These are phyloP conservation scores for Aeminium ludgeri DNA, from an alignment of 495 filamentous ascomycete species.

Conservation along the genomic window DNA sequence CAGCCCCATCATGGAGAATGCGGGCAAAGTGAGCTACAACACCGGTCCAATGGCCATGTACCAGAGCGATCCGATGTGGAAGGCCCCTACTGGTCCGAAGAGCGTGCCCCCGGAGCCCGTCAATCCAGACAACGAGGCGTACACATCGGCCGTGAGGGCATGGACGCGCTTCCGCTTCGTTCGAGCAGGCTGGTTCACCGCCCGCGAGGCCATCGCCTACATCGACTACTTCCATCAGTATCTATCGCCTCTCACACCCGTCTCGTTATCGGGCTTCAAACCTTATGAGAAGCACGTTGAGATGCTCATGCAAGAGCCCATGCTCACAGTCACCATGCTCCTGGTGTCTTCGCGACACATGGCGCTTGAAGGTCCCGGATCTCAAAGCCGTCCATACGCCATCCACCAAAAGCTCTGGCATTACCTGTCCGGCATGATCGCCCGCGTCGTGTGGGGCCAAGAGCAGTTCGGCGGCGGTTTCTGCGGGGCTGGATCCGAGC, in stretches of 20 bases:
- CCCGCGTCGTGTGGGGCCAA: slow-evolving; percentile 86
- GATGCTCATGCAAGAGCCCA: slow-evolving; percentile 75
- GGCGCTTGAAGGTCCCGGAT: slow-evolving; percentile 61
- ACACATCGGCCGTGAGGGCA: slow-evolving; percentile 53
- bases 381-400: slow-evolving; percentile 65
- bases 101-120: slow-evolving; percentile 12
- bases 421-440: slow-evolving; percentile 83
- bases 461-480: slow-evolving; percentile 84
- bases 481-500: slow-evolving; percentile 50
- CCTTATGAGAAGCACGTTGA: slow-evolving; percentile 54
- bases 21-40: background rate
- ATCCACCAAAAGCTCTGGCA: slow-evolving; percentile 95
- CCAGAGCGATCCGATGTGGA: slow-evolving; percentile 3
- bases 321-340: slow-evolving; percentile 74
- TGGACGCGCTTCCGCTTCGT: slow-evolving; percentile 90
- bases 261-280: slow-evolving; percentile 70
- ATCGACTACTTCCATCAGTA: slow-evolving; percentile 89
- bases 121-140: slow-evolving; percentile 12
- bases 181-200: slow-evolving; percentile 88
- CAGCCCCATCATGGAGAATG: slow-evolving; percentile 18
- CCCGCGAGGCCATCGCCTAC: slow-evolving; percentile 79
- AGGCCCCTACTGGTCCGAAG: slow-evolving; percentile 1
- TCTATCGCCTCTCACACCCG: slow-evolving; percentile 78
- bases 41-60: slow-evolving; percentile 5
- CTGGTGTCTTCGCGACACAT: slow-evolving; percentile 80